Conservation (phyloP, 805 yeast genomes). For the Brettanomyces naardenensis region DNA sequence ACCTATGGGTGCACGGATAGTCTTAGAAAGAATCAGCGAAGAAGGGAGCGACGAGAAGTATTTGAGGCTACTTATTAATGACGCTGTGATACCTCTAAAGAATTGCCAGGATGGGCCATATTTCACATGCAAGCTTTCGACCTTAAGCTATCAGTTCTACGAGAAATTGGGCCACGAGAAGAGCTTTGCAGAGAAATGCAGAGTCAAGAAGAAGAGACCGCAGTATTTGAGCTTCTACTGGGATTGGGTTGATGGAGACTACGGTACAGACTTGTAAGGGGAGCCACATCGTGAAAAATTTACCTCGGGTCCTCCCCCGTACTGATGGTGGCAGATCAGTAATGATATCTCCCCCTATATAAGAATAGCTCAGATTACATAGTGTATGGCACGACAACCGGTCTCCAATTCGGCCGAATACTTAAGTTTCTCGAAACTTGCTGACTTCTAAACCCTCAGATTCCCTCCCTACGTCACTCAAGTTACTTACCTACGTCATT, state of each 20-base stretch:
- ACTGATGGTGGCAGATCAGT: too few species aligned
- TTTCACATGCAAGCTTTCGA: constrained; percentile 30
- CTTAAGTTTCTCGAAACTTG: too few species aligned
- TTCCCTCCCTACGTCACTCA: too few species aligned
- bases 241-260: constrained; percentile 15
- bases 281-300: not conserved
- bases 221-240: constrained; percentile 19
- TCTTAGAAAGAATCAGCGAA: constrained; percentile 40
- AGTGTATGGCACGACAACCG: too few species aligned
- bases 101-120: constrained; percentile 46
- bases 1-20: constrained; percentile 52
- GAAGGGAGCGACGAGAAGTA: constrained; percentile 19
- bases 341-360: too few species aligned
- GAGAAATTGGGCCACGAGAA: constrained; percentile 6
- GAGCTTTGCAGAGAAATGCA: constrained; percentile 11
- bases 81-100: constrained; percentile 45
- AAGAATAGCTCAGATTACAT: too few species aligned
- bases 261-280: not conserved
- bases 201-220: constrained; percentile 11
- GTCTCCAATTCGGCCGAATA: too few species aligned
- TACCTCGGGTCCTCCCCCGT: not conserved
- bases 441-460: too few species aligned
- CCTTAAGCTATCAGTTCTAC: constrained; percentile 8
- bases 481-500: too few species aligned
- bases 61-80: constrained; percentile 44